These are phyloP conservation scores for Tuber aestivum DNA, from an alignment of 495 filamentous ascomycete genomes.

Conservation along the genomic window DNA sequence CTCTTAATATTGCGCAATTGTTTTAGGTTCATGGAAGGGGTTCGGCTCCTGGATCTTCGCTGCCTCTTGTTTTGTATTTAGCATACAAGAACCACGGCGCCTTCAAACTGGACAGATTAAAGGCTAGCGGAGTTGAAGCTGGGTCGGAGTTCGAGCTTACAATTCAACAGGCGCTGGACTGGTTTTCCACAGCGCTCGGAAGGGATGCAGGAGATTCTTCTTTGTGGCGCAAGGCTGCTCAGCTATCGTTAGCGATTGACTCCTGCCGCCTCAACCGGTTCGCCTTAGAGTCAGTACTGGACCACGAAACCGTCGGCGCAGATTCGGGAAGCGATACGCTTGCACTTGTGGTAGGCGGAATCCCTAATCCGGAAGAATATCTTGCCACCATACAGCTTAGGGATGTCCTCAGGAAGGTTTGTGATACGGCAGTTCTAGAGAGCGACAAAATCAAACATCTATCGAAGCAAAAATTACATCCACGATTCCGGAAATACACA, in stretches of 20 bases:
- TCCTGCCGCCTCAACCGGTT: conserved; percentile 74
- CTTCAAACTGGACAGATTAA: conserved; percentile 72
- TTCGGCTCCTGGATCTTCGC: conserved; percentile 43
- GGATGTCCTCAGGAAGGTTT: conserved; percentile 58
- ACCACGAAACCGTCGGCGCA: conserved; percentile 63
- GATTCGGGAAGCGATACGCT: conserved; percentile 67
- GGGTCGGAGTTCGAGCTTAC: conserved; percentile 31
- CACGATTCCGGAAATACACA: conserved; percentile 58
- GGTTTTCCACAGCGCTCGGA: conserved; percentile 55
- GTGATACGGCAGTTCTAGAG: conserved; percentile 64
- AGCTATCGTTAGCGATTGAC: conserved; percentile 66
- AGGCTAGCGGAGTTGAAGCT: conserved; percentile 43
- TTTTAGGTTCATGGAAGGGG: conserved; percentile 37
- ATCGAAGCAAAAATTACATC: conserved; percentile 57
- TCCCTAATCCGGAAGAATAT: conserved; percentile 58
- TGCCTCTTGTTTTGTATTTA: conserved; percentile 84
- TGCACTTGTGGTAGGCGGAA: conserved; percentile 50
- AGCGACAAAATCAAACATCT: conserved; percentile 62
- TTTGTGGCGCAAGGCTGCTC: conserved; percentile 82
- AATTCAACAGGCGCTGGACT: conserved; percentile 37
- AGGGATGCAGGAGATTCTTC: conserved; percentile 89
- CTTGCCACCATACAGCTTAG: conserved; percentile 75
- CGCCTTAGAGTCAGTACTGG: conserved; percentile 84
- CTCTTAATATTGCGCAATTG: neutral
- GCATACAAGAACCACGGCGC: conserved; percentile 93